These are phyloP conservation scores for Tolypocladium ovalisporum DNA, from an alignment of 2,329 filamentous ascomycete genomes.

Conservation along the genomic window DNA sequence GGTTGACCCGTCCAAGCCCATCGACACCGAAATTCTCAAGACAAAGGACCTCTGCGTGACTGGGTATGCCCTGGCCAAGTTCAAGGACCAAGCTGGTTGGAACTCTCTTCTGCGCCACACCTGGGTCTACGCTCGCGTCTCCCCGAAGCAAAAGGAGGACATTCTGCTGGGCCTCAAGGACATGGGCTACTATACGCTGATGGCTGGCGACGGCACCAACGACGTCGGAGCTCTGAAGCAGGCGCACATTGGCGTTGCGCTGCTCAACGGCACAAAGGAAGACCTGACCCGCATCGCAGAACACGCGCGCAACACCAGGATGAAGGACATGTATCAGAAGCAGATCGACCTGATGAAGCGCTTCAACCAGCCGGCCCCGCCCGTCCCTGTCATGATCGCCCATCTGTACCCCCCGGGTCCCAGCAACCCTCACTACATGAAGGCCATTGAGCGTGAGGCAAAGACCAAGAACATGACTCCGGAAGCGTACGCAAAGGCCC, in stretches of 20 bases:
- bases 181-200: conserved; percentile 93
- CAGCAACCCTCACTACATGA: conserved; percentile 85
- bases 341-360: conserved; percentile 83
- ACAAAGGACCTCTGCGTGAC: conserved; percentile 92
- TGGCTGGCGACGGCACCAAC: conserved; percentile 98
- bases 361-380: conserved; percentile 90
- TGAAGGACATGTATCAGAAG: conserved; percentile 99
- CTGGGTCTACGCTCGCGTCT: conserved; percentile 97
- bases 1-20: conserved; percentile 70
- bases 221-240: conserved; percentile 97
- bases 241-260: conserved; percentile 90
- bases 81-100: conserved; percentile 70
- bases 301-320: conserved; percentile 86
- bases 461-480: conserved; percentile 62
- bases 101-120: conserved; percentile 71
- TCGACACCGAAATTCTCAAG: conserved; percentile 71
- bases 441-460: conserved; percentile 80
- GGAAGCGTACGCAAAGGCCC: conserved; percentile 43
- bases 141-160: conserved; percentile 97
- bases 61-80: conserved; percentile 84
- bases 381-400: conserved; percentile 82
- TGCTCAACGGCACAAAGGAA: conserved; percentile 88
- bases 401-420: conserved; percentile 90
- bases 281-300: conserved; percentile 88
- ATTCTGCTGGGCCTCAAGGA: conserved; percentile 95